phyloP scores from a whole-genome alignment of 2,329 filamentous ascomycete species.

The Colletotrichum tabaci region DNA sequence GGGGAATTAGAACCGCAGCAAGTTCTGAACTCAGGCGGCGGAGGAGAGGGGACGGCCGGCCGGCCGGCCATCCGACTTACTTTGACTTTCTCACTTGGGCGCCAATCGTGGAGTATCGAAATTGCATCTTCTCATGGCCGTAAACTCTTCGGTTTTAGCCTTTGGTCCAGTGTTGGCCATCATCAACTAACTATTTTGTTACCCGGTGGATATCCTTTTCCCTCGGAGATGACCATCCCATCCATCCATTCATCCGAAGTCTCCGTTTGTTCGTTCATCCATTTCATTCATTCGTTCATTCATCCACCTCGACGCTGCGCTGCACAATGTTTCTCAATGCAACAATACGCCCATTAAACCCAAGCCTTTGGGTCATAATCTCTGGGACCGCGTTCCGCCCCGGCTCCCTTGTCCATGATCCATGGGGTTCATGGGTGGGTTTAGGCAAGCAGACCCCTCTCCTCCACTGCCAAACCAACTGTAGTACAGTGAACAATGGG shows the following conservation, averaged over 20 bases:
- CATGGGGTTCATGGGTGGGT: not conserved
- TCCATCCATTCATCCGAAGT: conserved; percentile 6
- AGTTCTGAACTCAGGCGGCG: not conserved
- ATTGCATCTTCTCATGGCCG: conserved; percentile 12
- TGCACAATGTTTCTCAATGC: not conserved
- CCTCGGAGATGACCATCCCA: too few species aligned
- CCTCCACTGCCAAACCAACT: not conserved
- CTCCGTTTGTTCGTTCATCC: not conserved
- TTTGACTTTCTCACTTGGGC: conserved; percentile 18
- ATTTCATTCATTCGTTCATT: not conserved
- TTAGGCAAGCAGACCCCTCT: not conserved
- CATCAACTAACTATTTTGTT: too few species aligned
- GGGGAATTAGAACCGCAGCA: not conserved
- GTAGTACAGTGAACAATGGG: conserved; percentile 3
- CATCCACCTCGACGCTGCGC: not conserved
- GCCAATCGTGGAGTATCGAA: not conserved
- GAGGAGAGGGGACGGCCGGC: not conserved
- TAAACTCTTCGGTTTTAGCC: conserved; percentile 7
- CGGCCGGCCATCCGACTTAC: not conserved
- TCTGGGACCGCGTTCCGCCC: not conserved
- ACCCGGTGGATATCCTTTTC: too few species aligned
- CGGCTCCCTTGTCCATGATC: conserved; percentile 19
- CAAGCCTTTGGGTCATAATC: conserved; percentile 33
- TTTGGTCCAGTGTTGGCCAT: too few species aligned
- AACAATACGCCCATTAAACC: not conserved